phyloP scores from a whole-genome alignment of 345 rosid genomes.

The Eucalyptus rudis region DNA sequence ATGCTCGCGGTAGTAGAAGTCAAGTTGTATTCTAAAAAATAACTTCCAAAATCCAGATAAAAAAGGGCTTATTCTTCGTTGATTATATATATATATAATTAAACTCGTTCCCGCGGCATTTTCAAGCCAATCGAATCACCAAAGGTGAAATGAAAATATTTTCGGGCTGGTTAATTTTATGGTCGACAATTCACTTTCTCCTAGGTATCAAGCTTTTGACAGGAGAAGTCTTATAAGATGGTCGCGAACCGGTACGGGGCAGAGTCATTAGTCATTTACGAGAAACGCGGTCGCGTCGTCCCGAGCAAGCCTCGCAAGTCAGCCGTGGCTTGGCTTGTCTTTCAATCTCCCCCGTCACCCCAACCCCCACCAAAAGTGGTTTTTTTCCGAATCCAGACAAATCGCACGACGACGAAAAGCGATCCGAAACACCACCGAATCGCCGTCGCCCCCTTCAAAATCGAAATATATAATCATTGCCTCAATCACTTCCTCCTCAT shows the following conservation, averaged over 20 bases:
- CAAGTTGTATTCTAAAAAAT: not conserved
- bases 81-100: too few species aligned
- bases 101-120: too few species aligned
- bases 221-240: not conserved
- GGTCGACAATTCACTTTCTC: not conserved
- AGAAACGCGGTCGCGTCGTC: not conserved
- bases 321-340: not conserved
- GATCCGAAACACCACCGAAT: not conserved
- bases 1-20: not conserved
- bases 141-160: too few species aligned
- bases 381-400: not conserved
- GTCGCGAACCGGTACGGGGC: not conserved
- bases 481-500: not conserved
- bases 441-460: not conserved
- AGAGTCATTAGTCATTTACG: not conserved
- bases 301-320: not conserved
- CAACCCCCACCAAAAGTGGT: not conserved
- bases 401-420: not conserved
- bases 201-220: not conserved
- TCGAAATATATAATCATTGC: not conserved
- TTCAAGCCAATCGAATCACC: too few species aligned
- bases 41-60: not conserved
- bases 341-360: not conserved
- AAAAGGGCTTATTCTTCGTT: too few species aligned
- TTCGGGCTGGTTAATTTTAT: not conserved